Evolutionary conservation across 129 eudicot genomes (phyloP).

Genomic region (Tagetes erecta): DNA sequence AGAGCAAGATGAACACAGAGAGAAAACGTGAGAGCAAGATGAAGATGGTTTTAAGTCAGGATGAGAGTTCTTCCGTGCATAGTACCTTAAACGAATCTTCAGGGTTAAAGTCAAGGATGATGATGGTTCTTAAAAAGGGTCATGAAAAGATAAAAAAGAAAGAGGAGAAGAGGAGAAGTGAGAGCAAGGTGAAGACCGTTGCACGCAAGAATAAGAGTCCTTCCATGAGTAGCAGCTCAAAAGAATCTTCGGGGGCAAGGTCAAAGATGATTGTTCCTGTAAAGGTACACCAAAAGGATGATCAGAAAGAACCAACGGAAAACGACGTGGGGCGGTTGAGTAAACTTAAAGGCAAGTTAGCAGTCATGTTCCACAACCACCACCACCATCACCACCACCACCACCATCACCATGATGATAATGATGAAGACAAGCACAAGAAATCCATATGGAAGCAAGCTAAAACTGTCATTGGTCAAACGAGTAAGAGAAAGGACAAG

Average conservation of each 20-base stretch:
- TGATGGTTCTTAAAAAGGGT: conserved; percentile 11
- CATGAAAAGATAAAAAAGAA: background rate
- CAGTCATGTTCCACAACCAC: conserved; percentile 67
- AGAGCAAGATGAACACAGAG: background rate
- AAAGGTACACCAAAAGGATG: conserved; percentile 15
- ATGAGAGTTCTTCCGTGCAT: background rate
- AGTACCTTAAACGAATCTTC: background rate
- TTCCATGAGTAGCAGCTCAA: background rate
- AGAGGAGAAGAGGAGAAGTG: conserved; percentile 14
- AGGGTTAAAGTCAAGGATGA: background rate
- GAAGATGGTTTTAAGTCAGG: background rate
- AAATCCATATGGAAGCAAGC: conserved; percentile 39
- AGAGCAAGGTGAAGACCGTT: background rate
- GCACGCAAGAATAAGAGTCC: background rate
- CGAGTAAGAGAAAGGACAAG: conserved; percentile 21
- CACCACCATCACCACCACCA: conserved; percentile 84
- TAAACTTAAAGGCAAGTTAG: conserved; percentile 61
- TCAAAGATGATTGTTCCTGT: background rate
- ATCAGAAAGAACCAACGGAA: conserved; percentile 20
- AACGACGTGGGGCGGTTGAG: conserved; percentile 38
- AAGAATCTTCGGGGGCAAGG: background rate
- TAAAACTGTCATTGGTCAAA: conserved; percentile 24
- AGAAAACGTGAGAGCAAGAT: background rate
- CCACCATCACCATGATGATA: conserved; percentile 39
- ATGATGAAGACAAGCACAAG: conserved; percentile 17